Percentiles rank a stretch among this genome's conserved stretches.
These are phyloP conservation scores for Inga laurina DNA, from an alignment of 306 rosid genomes.

Conservation along the genomic window DNA sequence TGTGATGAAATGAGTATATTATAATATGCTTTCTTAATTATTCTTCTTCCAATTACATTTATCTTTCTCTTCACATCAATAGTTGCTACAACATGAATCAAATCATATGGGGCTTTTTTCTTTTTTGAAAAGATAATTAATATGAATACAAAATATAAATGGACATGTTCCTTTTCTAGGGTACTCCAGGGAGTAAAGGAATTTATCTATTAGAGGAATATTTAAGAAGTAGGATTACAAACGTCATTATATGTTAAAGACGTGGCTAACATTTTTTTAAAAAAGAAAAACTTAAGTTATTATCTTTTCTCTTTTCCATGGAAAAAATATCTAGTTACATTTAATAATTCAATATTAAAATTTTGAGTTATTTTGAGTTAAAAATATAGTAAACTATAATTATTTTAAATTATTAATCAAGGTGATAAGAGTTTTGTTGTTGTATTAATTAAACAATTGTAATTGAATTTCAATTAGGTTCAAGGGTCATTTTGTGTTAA, in stretches of 20 bases:
- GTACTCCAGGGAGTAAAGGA: neutral
- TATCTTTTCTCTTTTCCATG: neutral
- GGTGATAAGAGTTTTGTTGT: too few species aligned
- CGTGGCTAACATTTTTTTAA: neutral
- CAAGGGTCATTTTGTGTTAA: too few species aligned
- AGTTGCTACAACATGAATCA: conserved; percentile 35
- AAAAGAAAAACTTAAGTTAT: neutral
- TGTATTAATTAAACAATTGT: too few species aligned
- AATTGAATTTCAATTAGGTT: too few species aligned
- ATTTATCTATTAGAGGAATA: neutral
- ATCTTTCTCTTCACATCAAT: conserved; percentile 42
- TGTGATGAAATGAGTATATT: conserved; percentile 34
- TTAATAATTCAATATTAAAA: neutral
- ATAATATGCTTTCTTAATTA: conserved; percentile 3
- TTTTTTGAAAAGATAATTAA: neutral
- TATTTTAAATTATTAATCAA: too few species aligned
- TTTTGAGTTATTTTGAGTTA: too few species aligned
- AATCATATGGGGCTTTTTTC: conserved; percentile 18
- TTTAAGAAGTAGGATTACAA: neutral
- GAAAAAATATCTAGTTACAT: neutral
- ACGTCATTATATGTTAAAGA: neutral
- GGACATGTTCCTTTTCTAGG: neutral
- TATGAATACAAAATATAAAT: neutral
- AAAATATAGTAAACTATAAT: too few species aligned
- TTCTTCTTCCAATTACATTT: conserved; percentile 33